Percentiles rank a stretch among this genome's conserved stretches.
These are phyloP conservation scores for Pichia membranifaciens DNA, from an alignment of 805 yeast species.

Conservation along the genomic window DNA sequence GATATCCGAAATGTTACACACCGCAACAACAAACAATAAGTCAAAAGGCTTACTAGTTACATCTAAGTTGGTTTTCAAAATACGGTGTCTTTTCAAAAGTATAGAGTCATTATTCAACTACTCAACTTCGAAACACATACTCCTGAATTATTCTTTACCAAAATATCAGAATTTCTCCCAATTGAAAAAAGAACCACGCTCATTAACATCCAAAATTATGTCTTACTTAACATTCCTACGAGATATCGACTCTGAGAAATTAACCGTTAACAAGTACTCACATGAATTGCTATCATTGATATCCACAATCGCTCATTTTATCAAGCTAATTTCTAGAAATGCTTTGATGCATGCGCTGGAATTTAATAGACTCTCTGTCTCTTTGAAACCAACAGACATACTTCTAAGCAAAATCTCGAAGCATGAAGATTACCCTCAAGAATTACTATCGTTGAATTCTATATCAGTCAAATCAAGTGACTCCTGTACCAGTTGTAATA, in stretches of 20 bases:
- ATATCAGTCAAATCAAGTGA: constrained; percentile 65
- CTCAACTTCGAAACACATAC: constrained; percentile 10
- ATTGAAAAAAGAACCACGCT: constrained; percentile 65
- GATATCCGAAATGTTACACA: constrained; percentile 85
- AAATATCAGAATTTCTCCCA: constrained; percentile 30
- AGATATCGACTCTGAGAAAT: constrained; percentile 39
- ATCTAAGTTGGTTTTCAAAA: constrained; percentile 62
- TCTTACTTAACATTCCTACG: constrained; percentile 79
- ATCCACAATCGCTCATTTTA: constrained; percentile 87
- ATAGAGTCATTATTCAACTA: constrained; percentile 44
- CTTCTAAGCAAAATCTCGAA: constrained; percentile 51
- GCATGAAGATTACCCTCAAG: constrained; percentile 36
- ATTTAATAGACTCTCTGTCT: constrained; percentile 49
- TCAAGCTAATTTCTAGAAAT: constrained; percentile 75
- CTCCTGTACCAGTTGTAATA: constrained; percentile 62
- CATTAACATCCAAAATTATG: constrained; percentile 84
- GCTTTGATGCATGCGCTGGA: constrained; percentile 76
- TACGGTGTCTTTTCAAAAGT: constrained; percentile 73
- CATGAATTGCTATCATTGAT: constrained; percentile 73
- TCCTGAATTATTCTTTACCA: constrained; percentile 16
- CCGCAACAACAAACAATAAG: constrained; percentile 70
- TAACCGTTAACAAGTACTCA: constrained; percentile 38
- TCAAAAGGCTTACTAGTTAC: constrained; percentile 62
- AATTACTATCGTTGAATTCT: constrained; percentile 25
- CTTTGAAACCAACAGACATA: constrained; percentile 55